Evolutionary conservation across 2,329 filamentous ascomycete species (phyloP), one percentile per base, ranked within the genome.

Genomic region (Chaetomiaceae sp.): DNA sequence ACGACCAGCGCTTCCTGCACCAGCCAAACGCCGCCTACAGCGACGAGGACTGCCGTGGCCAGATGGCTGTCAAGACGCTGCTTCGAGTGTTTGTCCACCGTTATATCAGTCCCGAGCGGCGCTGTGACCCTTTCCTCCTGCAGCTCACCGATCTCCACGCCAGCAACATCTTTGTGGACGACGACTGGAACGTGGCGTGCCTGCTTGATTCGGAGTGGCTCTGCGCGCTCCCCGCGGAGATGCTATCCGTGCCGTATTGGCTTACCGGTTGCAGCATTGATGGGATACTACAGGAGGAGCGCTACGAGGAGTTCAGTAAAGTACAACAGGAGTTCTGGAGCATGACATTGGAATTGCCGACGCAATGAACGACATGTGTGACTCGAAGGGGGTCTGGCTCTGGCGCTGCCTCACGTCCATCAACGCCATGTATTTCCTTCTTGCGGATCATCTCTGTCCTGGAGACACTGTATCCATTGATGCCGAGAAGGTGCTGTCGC

Each of bases 1-100:
- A 62, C 47, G 59, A 45, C 11, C 17, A 33, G n/a, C 18, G 17
- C 42, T 20, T 45, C 22, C 27, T 38, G 17, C 6, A 8, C 12
- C 24, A 45, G 14, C 32, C n/a, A 26, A 24, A 45, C 17, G 42
- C 35, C 18, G 34, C 38, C 27, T 22, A 9, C 8, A 18, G 33
- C 22, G 27, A 38, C 6, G 10, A 17, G 7, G 35, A 45, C 3
- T 24, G 19, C 42, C 26, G 26, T 5, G 26, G 12, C 10, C 42
- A 15, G 11, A 45, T 45, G 18, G 17, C 36, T n/a, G 37, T 27
- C 29, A 22, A 14, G 20, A 32, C 37, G 8, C 29, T 45, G 29
- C 43, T 45, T 30, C 19, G 37, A 7, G 20, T 11, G 2, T 15
- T 45, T 29, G 18, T 27, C 3, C 43, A 45, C 22, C 29, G 22